Evolutionary conservation across 495 filamentous ascomycete species (phyloP), one percentile per base, ranked within the genome.

Genomic region (Hyaloscypha hepaticicola): DNA sequence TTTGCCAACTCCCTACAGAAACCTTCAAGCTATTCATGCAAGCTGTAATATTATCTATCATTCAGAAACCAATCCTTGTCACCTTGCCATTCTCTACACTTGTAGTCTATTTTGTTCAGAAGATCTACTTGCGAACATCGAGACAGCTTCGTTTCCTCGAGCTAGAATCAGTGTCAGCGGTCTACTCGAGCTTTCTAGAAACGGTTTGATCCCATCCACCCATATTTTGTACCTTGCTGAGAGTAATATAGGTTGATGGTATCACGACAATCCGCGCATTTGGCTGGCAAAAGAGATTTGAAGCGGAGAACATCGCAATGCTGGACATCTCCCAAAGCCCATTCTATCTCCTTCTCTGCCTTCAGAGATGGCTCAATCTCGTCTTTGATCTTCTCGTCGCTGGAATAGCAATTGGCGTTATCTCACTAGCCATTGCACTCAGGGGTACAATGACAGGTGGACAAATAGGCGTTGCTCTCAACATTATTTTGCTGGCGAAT

Each of bases 131-230:
- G 24, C 80, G 82, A 7, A 88, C 85, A 3, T 87, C 84, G 0
- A 76, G 84, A 19, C 85, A 87, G 66, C 71, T 88, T 11, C 82
- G 85, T 53, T 78, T 83, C 63, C 70, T 88, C 41, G 85, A 87
- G 29, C 75, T 80, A 5, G 77, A 81, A 56, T 72, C 76, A 24
- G 74, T 72, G 41, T 69, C 76, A 3, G 72, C 64, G 3, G 61
- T 81, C 3, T 79, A 74, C 64, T 73, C 77, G 1, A 78, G 77
- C 61, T 80, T 83, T 48, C 63, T 82, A 31, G 82, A 84, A 55
- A 77, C 78, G 5, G 74, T 82, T 28, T 1, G 45, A 9, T 29
- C 16, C n/a, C 1, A 5, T 11, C 28, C 16, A 3, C 22, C 7
- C 29, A 9, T 12, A 22, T 1, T 16, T 4, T 45, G 16, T 16